Evolutionary conservation across 768 basidiomycete genomes (phyloP), one percentile per base, ranked within the genome.

Genomic region (Neoboletus subvelutipes): DNA sequence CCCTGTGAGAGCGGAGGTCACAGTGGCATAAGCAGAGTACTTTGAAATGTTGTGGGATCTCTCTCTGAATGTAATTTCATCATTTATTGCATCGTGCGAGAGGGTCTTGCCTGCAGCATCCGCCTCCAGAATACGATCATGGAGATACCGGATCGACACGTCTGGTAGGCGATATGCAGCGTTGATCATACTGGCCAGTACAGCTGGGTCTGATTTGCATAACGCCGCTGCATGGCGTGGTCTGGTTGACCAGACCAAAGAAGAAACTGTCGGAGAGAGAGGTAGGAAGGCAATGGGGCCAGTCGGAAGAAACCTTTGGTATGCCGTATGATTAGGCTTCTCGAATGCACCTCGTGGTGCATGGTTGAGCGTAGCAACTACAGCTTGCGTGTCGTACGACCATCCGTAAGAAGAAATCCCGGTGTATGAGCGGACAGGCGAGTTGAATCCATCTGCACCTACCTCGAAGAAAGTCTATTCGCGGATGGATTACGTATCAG

Each of bases 261-360:
- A 94, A 11, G 94, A 92, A 2, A 78, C 76, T 0, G 85, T 88
- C 0, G 83, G 75, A 1, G 88, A 88, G 42, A 98, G 80, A 0
- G 96, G 97, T 22, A 98, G 81, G 77, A 97, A 98, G 0, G 95
- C 95, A 42, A 98, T 88, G 3, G 96, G 96, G 0, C 97, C 96
- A 5, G 94, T 94, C 2, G 94, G 90, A 20, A 98, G 82, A 77
- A 98, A 98, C 22, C 95, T 81, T 71, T 98, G 97, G 73, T 90
- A 98, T 0, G 93, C 95, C 0, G 86, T 91, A 7, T 83, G 85
- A 65, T 92, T 92, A 11, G 82, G 82, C 10, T 75, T 75, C 67
- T 86, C 80, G 63, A 84, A 84, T 31, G 81, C 74, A 13, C 80
- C 77, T 22, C 86, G 81, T 2, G 91, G 83, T 18, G 80, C 73